Evolutionary conservation across 1,284 basidiomycete genomes (phyloP).

Genomic region (Leccinum fuscescens): DNA sequence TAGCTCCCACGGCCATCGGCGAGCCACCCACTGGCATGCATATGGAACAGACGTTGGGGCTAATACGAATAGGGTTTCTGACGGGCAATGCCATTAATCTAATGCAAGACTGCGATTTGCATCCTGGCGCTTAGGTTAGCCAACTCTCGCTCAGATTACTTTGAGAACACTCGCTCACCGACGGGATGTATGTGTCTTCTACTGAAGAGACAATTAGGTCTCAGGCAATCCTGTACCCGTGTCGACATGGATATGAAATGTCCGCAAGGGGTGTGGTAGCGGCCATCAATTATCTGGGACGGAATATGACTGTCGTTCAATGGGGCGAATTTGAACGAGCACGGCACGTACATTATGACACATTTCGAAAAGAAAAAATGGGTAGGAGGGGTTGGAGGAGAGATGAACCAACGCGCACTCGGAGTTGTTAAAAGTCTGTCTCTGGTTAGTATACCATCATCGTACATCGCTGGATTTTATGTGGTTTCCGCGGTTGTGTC

Average conservation of each 20-base stretch:
- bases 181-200: slow-evolving; percentile 55
- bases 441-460: slow-evolving; percentile 16
- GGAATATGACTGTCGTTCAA: slow-evolving; percentile 5
- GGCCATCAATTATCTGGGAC: slow-evolving; percentile 71
- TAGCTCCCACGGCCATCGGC: slow-evolving; percentile 16
- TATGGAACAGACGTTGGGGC: slow-evolving; percentile 52
- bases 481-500: slow-evolving; percentile 34
- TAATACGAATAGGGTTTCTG: slow-evolving; percentile 72
- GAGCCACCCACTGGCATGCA: slow-evolving; percentile 40
- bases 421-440: slow-evolving; percentile 20
- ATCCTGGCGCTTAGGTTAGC: slow-evolving; percentile 44
- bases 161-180: slow-evolving; percentile 40
- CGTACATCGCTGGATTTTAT: slow-evolving; percentile 29
- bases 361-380: slow-evolving; percentile 42
- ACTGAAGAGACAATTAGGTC: slow-evolving; percentile 69
- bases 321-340: slow-evolving; percentile 7
- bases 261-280: slow-evolving; percentile 68
- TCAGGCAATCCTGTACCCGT: slow-evolving; percentile 63
- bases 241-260: slow-evolving; percentile 77
- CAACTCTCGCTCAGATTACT: background rate
- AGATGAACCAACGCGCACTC: slow-evolving; percentile 12
- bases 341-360: slow-evolving; percentile 67
- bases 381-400: slow-evolving; percentile 14
- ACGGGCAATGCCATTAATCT: slow-evolving; percentile 69
- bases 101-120: slow-evolving; percentile 56